These are phyloP conservation scores for Hevea brasiliensis DNA, from an alignment of 345 rosid genomes.

Conservation along the genomic window DNA sequence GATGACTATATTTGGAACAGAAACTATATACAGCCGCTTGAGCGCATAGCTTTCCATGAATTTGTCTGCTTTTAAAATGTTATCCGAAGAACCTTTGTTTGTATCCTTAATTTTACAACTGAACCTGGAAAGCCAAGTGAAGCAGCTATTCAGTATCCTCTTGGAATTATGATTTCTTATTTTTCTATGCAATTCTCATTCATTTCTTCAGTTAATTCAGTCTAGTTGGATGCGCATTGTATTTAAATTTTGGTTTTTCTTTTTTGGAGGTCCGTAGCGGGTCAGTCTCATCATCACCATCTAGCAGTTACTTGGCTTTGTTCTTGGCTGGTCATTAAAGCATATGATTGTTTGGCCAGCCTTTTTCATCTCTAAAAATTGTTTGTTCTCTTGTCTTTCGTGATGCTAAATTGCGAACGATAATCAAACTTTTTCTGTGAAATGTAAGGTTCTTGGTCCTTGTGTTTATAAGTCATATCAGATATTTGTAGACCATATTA, in stretches of 20 bases:
- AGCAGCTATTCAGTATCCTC: slow-evolving; percentile 87
- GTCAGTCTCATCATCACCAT: not conserved
- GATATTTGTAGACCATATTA: no score
- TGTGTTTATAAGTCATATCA: no score
- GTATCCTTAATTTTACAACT: no score
- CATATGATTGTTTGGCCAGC: not conserved
- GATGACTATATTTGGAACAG: slow-evolving; percentile 39
- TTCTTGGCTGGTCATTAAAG: no score
- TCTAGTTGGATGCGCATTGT: slow-evolving; percentile 2
- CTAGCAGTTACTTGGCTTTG: not conserved
- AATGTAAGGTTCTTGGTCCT: no score
- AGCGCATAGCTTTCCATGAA: slow-evolving; percentile 68
- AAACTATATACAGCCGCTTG: slow-evolving; percentile 73
- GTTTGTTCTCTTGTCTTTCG: no score
- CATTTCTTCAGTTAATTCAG: slow-evolving; percentile 14
- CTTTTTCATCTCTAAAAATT: not conserved
- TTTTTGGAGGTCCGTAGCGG: not conserved
- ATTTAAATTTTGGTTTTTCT: not conserved
- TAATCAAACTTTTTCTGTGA: no score
- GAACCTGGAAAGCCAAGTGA: slow-evolving; percentile 54
- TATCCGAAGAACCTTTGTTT: no score
- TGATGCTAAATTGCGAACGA: no score
- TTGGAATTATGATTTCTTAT: not conserved
- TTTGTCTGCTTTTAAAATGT: slow-evolving; percentile 75
- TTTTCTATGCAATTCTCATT: not conserved